Evolutionary conservation across 108 stramenopile genomes (phyloP).

Genomic region (Discostella stelligeroides): DNA sequence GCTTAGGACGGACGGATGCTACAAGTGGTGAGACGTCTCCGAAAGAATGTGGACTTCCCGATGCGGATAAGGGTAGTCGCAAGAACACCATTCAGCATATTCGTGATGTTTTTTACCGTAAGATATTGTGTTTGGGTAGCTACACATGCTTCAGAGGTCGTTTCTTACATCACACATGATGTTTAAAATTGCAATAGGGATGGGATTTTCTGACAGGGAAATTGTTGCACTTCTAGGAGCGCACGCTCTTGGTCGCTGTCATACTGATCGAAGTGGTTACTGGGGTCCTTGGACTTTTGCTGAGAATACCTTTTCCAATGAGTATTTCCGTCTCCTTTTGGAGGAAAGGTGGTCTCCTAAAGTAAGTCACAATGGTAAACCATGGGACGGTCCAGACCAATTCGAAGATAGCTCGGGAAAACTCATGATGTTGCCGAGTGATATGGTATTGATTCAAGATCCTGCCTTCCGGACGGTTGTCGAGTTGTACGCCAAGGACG

Average conservation of each 20-base stretch:
- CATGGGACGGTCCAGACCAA: constrained; percentile 89
- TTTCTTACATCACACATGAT: constrained; percentile 7
- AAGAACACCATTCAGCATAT: constrained; percentile 76
- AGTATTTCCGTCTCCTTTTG: constrained; percentile 94
- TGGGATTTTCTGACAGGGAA: constrained; percentile 81
- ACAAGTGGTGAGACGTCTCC: constrained; percentile 67
- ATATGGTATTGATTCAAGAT: constrained; percentile 89
- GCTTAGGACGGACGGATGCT: constrained; percentile 72
- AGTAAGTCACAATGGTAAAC: constrained; percentile 89
- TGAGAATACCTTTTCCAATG: constrained; percentile 95
- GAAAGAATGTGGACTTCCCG: constrained; percentile 85
- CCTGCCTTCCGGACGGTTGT: constrained; percentile 82
- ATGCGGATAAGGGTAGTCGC: constrained; percentile 87
- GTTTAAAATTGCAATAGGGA: constrained; percentile 24
- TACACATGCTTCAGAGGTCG: neutral
- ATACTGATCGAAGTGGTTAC: constrained; percentile 89
- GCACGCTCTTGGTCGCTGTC: constrained; percentile 96
- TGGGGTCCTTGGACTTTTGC: constrained; percentile 93
- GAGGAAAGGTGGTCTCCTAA: constrained; percentile 90
- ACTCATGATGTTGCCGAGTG: constrained; percentile 79
- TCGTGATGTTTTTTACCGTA: constrained; percentile 94
- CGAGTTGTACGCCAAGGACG: constrained; percentile 92
- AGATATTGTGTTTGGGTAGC: constrained; percentile 34
- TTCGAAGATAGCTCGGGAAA: constrained; percentile 90
- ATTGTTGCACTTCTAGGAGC: constrained; percentile 98